Evolutionary conservation across 805 yeast genomes (phyloP).

Genomic region (Candida hungchunana): DNA sequence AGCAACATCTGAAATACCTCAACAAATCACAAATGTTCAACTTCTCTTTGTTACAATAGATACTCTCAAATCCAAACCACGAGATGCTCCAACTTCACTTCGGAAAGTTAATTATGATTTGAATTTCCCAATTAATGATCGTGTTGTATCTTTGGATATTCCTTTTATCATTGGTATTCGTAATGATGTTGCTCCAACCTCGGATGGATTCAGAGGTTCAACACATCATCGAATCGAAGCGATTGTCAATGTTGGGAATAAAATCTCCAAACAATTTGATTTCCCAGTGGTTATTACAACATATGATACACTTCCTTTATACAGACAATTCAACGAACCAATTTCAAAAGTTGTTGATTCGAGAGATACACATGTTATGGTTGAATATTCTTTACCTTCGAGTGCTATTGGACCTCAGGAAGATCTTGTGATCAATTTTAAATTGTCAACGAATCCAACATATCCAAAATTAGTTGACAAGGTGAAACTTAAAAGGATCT

Average conservation of each 20-base stretch:
- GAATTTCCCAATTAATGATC: constrained; percentile 34
- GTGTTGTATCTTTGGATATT: constrained; percentile 50
- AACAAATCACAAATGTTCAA: constrained; percentile 44
- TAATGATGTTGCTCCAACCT: constrained; percentile 49
- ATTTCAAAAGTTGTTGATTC: constrained; percentile 40
- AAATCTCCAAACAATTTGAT: constrained; percentile 16
- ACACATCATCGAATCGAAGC: constrained; percentile 40
- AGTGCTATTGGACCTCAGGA: constrained; percentile 61
- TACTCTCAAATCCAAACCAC: constrained; percentile 38
- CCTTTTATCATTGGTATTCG: constrained; percentile 57
- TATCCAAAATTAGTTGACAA: constrained; percentile 16
- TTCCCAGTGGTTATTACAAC: constrained; percentile 53
- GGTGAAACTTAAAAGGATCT: constrained; percentile 40
- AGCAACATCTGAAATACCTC: constrained; percentile 44
- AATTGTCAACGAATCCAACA: constrained; percentile 32
- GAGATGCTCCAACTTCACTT: constrained; percentile 31
- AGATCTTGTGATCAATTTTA: constrained; percentile 34
- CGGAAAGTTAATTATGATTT: constrained; percentile 30
- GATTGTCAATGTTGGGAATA: constrained; percentile 17
- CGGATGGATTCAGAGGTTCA: constrained; percentile 40
- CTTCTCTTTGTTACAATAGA: constrained; percentile 48
- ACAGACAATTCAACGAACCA: constrained; percentile 51
- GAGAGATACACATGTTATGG: constrained; percentile 43
- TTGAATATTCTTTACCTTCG: constrained; percentile 43
- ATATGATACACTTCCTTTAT: constrained; percentile 54